phyloP scores from a whole-genome alignment of 2,329 filamentous ascomycete genomes.

The Colletotrichum chrysophilum region DNA sequence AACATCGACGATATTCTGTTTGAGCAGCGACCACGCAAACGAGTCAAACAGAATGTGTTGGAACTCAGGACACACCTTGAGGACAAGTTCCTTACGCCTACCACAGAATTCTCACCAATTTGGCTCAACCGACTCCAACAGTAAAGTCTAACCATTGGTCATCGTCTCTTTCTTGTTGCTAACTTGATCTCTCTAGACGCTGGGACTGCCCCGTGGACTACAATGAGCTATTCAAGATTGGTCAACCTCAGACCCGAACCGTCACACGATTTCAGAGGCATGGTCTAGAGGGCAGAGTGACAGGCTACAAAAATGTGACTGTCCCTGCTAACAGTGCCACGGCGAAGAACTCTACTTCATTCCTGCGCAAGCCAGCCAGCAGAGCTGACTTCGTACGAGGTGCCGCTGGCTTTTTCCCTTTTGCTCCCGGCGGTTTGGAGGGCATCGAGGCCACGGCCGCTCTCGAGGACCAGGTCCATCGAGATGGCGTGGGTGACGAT shows the following conservation, averaged over 20 bases:
- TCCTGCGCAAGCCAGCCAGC: constrained; percentile 83
- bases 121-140: constrained; percentile 93
- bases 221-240: constrained; percentile 83
- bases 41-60: constrained; percentile 57
- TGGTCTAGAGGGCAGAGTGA: constrained; percentile 90
- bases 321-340: constrained; percentile 88
- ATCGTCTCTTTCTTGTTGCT: not conserved
- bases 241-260: constrained; percentile 92
- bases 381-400: constrained; percentile 92
- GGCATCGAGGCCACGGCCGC: constrained; percentile 85
- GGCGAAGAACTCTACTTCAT: constrained; percentile 92
- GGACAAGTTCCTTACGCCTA: constrained; percentile 78
- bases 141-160: constrained; percentile 37
- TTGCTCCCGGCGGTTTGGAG: constrained; percentile 89
- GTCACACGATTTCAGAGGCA: constrained; percentile 91
- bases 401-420: constrained; percentile 91
- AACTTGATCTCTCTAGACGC: constrained; percentile 35
- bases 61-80: constrained; percentile 76
- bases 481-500: constrained; percentile 40
- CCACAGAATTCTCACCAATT: constrained; percentile 76
- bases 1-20: constrained; percentile 65
- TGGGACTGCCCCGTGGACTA: constrained; percentile 87
- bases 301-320: constrained; percentile 92
- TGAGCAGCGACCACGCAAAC: constrained; percentile 44
- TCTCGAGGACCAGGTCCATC: constrained; percentile 75